A percentile compares a stretch with the other conserved stretches of the same genome.
These are phyloP conservation scores for Boletus bicolor DNA, from an alignment of 768 basidiomycete species.

Conservation along the genomic window DNA sequence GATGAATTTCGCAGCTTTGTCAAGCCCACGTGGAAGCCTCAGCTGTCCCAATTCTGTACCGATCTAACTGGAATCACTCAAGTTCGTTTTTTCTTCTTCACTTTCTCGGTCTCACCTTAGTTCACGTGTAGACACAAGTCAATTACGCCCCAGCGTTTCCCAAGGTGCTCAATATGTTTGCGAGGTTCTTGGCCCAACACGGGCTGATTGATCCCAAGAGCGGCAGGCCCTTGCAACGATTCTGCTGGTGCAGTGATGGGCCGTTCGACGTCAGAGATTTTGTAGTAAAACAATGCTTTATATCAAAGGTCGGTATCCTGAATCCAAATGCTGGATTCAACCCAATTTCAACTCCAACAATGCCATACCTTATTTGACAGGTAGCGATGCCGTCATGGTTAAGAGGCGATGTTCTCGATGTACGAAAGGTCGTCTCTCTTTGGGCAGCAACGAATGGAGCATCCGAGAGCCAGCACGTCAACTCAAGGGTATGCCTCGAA, in stretches of 20 bases:
- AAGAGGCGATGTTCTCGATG: constrained; percentile 69
- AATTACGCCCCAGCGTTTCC: constrained; percentile 75
- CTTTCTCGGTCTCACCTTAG: constrained; percentile 4
- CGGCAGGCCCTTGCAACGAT: constrained; percentile 55
- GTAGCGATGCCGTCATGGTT: constrained; percentile 72
- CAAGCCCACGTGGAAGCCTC: constrained; percentile 80
- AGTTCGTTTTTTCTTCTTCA: constrained; percentile 45
- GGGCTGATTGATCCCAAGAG: constrained; percentile 62
- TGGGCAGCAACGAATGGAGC: constrained; percentile 31
- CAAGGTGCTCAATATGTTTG: constrained; percentile 60
- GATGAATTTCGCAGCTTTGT: constrained; percentile 90
- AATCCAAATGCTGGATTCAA: constrained; percentile 1
- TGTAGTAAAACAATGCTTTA: constrained; percentile 86
- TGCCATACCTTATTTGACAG: constrained; percentile 33
- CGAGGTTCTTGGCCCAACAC: constrained; percentile 65
- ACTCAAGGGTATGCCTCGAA: constrained; percentile 15
- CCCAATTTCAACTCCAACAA: constrained; percentile 8
- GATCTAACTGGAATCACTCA: constrained; percentile 90
- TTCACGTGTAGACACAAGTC: constrained; percentile 64
- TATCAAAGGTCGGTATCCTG: constrained; percentile 59
- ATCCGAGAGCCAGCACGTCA: constrained; percentile 8
- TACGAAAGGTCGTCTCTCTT: constrained; percentile 55
- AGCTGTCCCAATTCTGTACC: constrained; percentile 79
- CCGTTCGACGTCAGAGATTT: constrained; percentile 84
- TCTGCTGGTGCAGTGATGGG: constrained; percentile 83